Base-by-base conservation (phyloP, 441 rosid species). In the Gossypium lobatum region DNA sequence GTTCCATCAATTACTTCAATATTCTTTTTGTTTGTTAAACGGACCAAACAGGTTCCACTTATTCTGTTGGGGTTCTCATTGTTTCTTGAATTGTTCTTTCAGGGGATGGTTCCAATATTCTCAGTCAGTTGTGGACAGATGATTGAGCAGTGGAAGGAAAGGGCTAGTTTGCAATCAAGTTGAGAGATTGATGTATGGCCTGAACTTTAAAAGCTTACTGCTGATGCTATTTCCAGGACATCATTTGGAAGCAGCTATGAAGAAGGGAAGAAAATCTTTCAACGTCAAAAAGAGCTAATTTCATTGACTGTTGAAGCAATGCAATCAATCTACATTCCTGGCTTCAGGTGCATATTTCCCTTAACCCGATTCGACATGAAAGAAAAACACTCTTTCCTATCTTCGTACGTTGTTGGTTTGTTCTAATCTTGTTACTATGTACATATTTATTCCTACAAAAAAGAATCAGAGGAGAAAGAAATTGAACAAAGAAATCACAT, bases 141-240 rank as follows among this genome's bases (percentile, higher is more conserved):
- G 87, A 82, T 83, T 53, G 73, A 76, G 13, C 70, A 77, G 17
- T 88, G 91, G 91, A 81, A 86, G 79, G 70, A 73, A 48, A 76
- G 75, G 83, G 21, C 75, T 31, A 3, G 65, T 54, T 57, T 37
- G 34, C 66, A 82, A 70, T 82, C 70, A 62, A 65, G 71, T 34
- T 70, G 61, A 25, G 87, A 88, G 73, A 26, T 88, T 17, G 88
- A 88, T 73, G 76, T 86, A 20, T 82, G 86, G 87, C 91, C 86
- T 6, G 82, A 88, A 45, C 42, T 88, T 60, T 88, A 79, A 46
- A 78, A 75, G n/a, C 84, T 86, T 14, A 70, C 87, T 1, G 75
- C 59, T 20, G 89, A 84, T 79, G 77, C 72, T 70, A 82, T 83
- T 78, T 84, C 88, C 17, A 71, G 83, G 66, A 81, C 83, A 20